These are phyloP conservation scores for Paramecium tetraurelia DNA, from an alignment of 73 alveolate species.

Conservation along the genomic window DNA sequence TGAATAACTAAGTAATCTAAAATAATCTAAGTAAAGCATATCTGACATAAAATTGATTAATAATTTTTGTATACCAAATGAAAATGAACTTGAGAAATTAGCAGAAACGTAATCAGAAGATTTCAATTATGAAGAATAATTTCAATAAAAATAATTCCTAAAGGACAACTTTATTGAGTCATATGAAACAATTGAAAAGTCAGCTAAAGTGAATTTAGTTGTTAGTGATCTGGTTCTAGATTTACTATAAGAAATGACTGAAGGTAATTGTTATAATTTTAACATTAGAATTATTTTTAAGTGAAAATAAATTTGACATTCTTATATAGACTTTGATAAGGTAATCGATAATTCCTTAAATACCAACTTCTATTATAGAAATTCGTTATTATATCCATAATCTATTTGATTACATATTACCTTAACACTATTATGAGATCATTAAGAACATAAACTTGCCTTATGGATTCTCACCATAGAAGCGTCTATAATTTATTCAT, in stretches of 20 bases:
- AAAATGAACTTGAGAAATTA: background rate
- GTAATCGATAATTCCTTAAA: background rate
- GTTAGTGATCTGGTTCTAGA: background rate
- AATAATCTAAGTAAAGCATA: background rate
- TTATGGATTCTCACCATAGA: constrained; percentile 1
- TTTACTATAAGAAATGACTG: background rate
- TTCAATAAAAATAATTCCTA: background rate
- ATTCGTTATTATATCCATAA: background rate
- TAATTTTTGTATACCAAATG: background rate
- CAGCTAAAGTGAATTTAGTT: background rate
- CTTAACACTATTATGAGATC: background rate
- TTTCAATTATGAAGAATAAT: background rate
- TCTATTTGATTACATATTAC: background rate
- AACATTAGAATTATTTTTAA: background rate
- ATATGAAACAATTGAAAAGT: background rate
- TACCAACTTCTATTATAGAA: background rate
- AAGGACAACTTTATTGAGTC: background rate
- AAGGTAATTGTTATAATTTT: background rate
- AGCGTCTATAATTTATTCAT: background rate
- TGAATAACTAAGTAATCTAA: background rate
- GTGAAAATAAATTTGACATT: background rate
- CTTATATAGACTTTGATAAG: background rate
- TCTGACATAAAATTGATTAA: background rate
- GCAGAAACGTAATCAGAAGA: constrained; percentile 40
- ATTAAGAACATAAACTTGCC: background rate